Evolutionary conservation across 371 early-diverging fungal genomes (phyloP).

Genomic region (Blakeslea trispora): DNA sequence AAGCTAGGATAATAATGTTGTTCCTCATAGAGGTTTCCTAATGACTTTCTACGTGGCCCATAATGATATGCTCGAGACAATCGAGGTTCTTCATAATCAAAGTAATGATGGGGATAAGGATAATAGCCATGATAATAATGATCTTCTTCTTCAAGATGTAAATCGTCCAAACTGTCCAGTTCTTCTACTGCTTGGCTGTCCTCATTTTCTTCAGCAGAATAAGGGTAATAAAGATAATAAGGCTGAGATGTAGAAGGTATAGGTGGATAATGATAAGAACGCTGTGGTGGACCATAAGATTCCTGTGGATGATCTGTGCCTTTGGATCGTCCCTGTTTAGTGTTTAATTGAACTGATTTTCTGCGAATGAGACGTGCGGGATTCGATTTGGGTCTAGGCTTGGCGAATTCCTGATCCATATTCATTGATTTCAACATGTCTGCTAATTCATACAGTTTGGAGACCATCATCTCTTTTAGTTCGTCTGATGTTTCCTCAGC

Average conservation of each 20-base stretch:
- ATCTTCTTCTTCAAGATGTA: no score
- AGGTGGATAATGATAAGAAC: background rate
- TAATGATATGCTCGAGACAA: background rate
- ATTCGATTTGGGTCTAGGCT: background rate
- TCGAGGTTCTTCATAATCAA: background rate
- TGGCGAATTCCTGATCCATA: background rate
- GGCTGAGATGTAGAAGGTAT: no score
- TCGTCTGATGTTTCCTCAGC: slow-evolving; percentile 10
- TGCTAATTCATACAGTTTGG: slow-evolving; percentile 20
- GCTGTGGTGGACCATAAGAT: background rate
- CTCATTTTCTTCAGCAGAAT: no score
- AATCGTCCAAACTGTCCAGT: background rate
- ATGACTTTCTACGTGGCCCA: slow-evolving; percentile 18
- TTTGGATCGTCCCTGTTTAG: no score
- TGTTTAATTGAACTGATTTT: background rate
- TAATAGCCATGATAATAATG: slow-evolving; percentile 2
- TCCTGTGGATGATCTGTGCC: no score
- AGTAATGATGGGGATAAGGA: background rate
- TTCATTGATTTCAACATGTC: slow-evolving; percentile 18
- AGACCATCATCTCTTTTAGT: slow-evolving; percentile 17
- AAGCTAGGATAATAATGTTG: background rate
- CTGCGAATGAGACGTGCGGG: background rate
- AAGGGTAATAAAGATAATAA: no score
- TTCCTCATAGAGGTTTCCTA: slow-evolving; percentile 5
- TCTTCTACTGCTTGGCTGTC: background rate